Conservation (phyloP, 192 early-diverging fungal genomes). For the Powellomyces hirtus region DNA sequence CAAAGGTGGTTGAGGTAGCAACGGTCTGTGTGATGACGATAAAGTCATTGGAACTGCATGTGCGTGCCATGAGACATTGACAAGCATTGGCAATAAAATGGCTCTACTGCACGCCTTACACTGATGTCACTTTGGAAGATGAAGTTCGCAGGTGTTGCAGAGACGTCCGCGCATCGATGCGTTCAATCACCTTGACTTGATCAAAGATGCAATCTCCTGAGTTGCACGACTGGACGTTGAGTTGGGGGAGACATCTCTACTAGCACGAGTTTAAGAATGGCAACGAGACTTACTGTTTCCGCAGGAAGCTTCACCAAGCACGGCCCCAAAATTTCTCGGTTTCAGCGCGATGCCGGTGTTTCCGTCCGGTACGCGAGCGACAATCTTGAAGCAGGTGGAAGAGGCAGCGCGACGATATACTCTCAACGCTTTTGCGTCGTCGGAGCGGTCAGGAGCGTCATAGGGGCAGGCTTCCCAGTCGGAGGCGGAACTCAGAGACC, state of each 20-base stretch:
- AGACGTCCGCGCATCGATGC: slow-evolving; percentile 19
- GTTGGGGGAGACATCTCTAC: too few species aligned
- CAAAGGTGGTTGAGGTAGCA: slow-evolving; percentile 25
- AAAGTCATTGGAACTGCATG: neutral
- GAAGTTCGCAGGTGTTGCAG: neutral
- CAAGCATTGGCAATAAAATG: too few species aligned
- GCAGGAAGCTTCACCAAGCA: neutral
- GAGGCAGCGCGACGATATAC: slow-evolving; percentile 1
- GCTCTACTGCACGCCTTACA: too few species aligned
- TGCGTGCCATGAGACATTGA: too few species aligned
- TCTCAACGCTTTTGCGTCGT: neutral
- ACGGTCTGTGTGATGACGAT: slow-evolving; percentile 18
- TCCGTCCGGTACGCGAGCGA: slow-evolving; percentile 3
- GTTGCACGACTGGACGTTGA: too few species aligned
- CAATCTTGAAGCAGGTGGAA: neutral
- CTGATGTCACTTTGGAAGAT: neutral
- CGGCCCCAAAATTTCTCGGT: slow-evolving; percentile 24
- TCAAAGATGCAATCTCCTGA: slow-evolving; percentile 21
- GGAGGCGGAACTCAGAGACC: slow-evolving; percentile 5
- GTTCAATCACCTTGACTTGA: slow-evolving; percentile 6
- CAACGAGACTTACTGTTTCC: neutral
- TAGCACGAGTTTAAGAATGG: neutral
- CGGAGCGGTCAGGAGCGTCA: neutral
- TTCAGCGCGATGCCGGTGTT: neutral
- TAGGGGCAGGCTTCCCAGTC: neutral